Conservation (phyloP, 129 eudicot genomes). For the Deinandra increscens region DNA sequence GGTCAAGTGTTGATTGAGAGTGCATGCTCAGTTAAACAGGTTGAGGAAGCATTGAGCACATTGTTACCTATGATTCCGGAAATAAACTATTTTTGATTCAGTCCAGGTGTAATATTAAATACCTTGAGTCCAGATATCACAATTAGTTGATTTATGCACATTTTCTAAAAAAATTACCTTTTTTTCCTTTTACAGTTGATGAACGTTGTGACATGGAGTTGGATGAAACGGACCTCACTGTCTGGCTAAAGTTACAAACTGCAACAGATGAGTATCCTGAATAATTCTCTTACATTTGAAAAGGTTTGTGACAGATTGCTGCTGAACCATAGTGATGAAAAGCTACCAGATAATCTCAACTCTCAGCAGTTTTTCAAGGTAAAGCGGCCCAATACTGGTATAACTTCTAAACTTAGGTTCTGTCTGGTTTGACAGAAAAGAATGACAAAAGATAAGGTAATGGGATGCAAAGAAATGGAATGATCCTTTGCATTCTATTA, state of each 20-base stretch:
- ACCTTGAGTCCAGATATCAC: background rate
- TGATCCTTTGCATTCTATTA: background rate
- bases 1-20: constrained; percentile 98
- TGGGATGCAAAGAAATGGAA: background rate
- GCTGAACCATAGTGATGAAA: constrained; percentile 70
- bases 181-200: constrained; percentile 58
- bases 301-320: constrained; percentile 65
- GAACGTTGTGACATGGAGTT: constrained; percentile 99
- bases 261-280: constrained; percentile 82
- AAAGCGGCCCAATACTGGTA: constrained; percentile 46
- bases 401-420: constrained; percentile 19
- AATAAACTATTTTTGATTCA: constrained; percentile 86
- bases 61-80: constrained; percentile 95
- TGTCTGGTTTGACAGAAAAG: constrained; percentile 1
- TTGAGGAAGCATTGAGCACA: constrained; percentile 90
- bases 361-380: constrained; percentile 50
- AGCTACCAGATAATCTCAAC: constrained; percentile 45
- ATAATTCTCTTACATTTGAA: constrained; percentile 63
- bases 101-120: constrained; percentile 65
- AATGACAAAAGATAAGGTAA: constrained; percentile 4
- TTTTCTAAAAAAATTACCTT: background rate
- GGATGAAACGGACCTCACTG: constrained; percentile 94
- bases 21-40: constrained; percentile 97
- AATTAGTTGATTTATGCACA: background rate
- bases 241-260: constrained; percentile 82